Conservation (phyloP, 2,329 filamentous ascomycete species). For the Aspergillus nomiae region DNA sequence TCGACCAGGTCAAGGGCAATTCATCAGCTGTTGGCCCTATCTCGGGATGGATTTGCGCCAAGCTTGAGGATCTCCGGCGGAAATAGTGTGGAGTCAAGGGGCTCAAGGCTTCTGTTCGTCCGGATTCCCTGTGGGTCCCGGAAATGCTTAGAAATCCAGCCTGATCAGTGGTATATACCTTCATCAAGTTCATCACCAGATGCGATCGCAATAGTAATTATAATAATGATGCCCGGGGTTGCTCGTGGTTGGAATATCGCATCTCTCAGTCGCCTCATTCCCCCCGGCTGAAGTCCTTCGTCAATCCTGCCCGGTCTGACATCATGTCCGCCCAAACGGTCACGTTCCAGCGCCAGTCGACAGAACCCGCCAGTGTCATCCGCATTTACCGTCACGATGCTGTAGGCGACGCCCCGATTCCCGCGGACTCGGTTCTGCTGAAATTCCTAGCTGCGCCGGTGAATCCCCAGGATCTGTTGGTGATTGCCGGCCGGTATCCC, state of each 20-base stretch:
- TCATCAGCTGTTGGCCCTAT: no score
- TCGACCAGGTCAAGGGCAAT: no score
- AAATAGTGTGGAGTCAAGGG: not conserved
- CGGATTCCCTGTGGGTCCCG: constrained; percentile 3
- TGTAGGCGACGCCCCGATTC: not conserved
- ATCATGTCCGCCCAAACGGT: constrained; percentile 3
- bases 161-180: no score
- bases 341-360: constrained; percentile 5
- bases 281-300: not conserved
- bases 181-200: no score
- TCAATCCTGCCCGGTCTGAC: not conserved
- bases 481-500: constrained; percentile 4
- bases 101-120: not conserved
- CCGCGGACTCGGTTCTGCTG: not conserved
- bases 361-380: constrained; percentile 1
- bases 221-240: not conserved
- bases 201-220: not conserved
- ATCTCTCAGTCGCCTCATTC: not conserved
- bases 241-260: not conserved
- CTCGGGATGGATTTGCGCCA: not conserved
- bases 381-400: constrained; percentile 1
- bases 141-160: not conserved
- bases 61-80: not conserved
- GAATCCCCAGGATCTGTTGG: constrained; percentile 4
- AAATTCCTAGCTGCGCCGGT: not conserved